phyloP scores from a whole-genome alignment of 164 flowering plant species.

The Cinnamomum micranthum region DNA sequence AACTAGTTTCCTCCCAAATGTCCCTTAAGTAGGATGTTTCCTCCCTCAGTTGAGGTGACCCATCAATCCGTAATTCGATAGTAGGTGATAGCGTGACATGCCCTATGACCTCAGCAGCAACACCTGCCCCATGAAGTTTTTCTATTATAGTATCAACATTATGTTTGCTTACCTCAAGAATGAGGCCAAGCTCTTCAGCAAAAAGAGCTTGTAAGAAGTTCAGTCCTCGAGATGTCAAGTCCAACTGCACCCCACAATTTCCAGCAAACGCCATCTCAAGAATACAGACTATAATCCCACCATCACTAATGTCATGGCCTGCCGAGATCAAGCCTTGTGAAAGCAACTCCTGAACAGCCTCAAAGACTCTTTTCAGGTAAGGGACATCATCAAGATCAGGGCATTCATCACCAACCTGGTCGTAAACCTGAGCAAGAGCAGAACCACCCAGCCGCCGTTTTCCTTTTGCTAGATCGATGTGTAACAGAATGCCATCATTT shows the following conservation, averaged over 20 bases:
- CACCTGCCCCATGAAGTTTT: constrained; percentile 33
- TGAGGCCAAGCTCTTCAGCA: constrained; percentile 92
- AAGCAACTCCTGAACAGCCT: constrained; percentile 62
- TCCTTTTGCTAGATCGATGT: constrained; percentile 83
- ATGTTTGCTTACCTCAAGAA: constrained; percentile 66
- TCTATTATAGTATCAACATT: constrained; percentile 41
- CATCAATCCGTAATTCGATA: constrained; percentile 58
- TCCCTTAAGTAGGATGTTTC: constrained; percentile 65
- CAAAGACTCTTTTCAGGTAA: constrained; percentile 67
- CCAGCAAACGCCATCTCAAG: constrained; percentile 98
- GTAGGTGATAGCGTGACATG: constrained; percentile 40
- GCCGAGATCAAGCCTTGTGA: constrained; percentile 68
- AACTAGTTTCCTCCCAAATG: constrained; percentile 97
- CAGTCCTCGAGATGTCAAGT: constrained; percentile 47
- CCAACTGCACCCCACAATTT: constrained; percentile 66
- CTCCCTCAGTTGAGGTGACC: constrained; percentile 48
- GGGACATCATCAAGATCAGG: constrained; percentile 90
- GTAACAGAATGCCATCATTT: constrained; percentile 76
- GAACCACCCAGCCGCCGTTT: constrained; percentile 91
- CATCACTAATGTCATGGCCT: constrained; percentile 96
- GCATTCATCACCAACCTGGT: constrained; percentile 76
- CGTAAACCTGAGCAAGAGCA: constrained; percentile 87
- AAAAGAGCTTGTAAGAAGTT: constrained; percentile 58
- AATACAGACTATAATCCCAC: constrained; percentile 63
- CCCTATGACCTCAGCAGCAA: constrained; percentile 66